Base-by-base conservation (phyloP, 2,329 filamentous ascomycete genomes). In the Talaromyces sp. region DNA sequence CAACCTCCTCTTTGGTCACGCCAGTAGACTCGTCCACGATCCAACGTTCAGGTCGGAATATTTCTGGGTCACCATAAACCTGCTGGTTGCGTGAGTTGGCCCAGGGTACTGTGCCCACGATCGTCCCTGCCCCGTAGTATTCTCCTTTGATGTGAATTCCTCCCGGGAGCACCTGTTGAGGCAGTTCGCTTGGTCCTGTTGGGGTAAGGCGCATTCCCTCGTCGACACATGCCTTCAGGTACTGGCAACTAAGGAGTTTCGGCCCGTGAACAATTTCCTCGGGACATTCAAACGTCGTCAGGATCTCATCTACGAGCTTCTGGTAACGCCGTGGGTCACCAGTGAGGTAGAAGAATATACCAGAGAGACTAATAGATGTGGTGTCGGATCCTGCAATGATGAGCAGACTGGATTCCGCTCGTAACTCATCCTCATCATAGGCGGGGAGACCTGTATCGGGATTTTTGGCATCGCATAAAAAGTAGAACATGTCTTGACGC, bases 1-100 rank as follows among this genome's bases (percentile, higher is more conserved):
- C n/a, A n/a, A n/a, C n/a, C n/a, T n/a, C n/a, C n/a, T n/a, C n/a
- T n/a, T n/a, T n/a, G n/a, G n/a, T n/a, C n/a, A n/a, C n/a, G n/a
- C n/a, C n/a, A n/a, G n/a, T n/a, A n/a, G n/a, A n/a, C n/a, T 45
- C 39, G 15, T 55, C 53, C 5, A 55, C 21, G 2, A 55, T 55
- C 53, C 53, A 55, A 11, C 53, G 53, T 13, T 55, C 53, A 17
- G 53, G 53, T 11, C 39, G 40, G 31, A n/a, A 55, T 3, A 45
- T 25, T 15, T 45, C 22, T 9, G 53, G 39, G 7, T 45, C 28
- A 7, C 17, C 17, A 31, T 22, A 55, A 17, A 22, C 19, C 4
- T 43, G 31, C 9, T 55, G 11, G 21, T 55, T 55, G 13, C 40
- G 53, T 7, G 13, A 45, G 39, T 21, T 21, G 13, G 53, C n/a